Evolutionary conservation across 2,329 filamentous ascomycete genomes (phyloP).

Genomic region (Stemphylium vesicarium): DNA sequence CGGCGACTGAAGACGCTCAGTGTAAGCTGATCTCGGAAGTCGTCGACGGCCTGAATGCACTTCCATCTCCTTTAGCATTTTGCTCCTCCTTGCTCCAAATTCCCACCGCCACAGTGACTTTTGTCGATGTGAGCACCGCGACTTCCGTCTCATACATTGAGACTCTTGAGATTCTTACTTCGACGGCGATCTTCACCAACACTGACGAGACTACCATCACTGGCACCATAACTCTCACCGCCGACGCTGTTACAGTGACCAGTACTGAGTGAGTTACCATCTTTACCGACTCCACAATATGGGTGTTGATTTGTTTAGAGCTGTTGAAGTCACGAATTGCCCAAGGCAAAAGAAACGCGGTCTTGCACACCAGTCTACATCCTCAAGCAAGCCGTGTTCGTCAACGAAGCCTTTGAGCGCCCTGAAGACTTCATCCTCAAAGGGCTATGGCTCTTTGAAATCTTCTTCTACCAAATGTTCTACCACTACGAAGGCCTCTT

Average conservation of each 20-base stretch:
- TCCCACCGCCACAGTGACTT: not conserved
- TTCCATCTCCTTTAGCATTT: not conserved
- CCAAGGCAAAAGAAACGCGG: not conserved
- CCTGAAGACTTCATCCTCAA: not conserved
- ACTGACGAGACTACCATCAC: not conserved
- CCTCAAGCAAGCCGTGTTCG: not conserved
- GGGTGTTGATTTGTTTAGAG: not conserved
- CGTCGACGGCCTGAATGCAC: not conserved
- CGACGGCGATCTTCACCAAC: not conserved
- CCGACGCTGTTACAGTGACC: not conserved
- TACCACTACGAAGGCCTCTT: not conserved
- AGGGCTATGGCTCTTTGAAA: not conserved
- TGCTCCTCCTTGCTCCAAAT: conserved; percentile 2
- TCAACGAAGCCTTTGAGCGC: not conserved
- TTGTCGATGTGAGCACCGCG: not conserved
- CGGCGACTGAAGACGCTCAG: not conserved
- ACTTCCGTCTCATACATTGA: not conserved
- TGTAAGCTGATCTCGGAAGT: not conserved
- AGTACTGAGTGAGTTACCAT: not conserved
- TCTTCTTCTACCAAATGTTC: conserved; percentile 1
- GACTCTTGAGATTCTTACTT: not conserved
- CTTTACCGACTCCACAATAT: no score
- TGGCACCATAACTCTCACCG: not conserved
- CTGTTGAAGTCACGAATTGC: not conserved
- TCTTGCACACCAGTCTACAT: not conserved